A percentile compares a stretch with the other conserved stretches of the same genome.
Conservation (phyloP, 2,329 filamentous ascomycete genomes). For the Fonsecaea erecta region DNA sequence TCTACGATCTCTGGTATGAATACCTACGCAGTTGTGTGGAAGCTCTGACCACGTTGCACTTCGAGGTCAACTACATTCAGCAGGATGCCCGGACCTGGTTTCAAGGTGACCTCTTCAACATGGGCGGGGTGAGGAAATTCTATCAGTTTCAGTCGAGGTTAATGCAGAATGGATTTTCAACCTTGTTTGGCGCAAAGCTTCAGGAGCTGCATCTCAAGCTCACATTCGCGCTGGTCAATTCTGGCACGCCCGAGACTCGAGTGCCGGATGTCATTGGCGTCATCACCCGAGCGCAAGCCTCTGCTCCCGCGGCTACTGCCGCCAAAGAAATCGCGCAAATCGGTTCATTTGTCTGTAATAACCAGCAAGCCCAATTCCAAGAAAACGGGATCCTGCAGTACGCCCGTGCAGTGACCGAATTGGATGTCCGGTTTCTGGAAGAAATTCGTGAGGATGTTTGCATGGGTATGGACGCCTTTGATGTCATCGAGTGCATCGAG, state of each 20-base stretch:
- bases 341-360: slow-evolving; percentile 25
- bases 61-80: slow-evolving; percentile 28
- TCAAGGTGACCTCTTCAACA: slow-evolving; percentile 24
- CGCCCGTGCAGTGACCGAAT: slow-evolving; percentile 24
- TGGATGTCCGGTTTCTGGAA: slow-evolving; percentile 28
- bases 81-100: slow-evolving; percentile 26
- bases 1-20: slow-evolving; percentile 28
- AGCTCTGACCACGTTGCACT: slow-evolving; percentile 24
- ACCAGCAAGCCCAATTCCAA: slow-evolving; percentile 26
- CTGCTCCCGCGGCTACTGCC: slow-evolving; percentile 12
- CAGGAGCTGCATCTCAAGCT: slow-evolving; percentile 27
- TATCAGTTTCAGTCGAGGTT: slow-evolving; percentile 26
- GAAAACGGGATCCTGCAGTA: slow-evolving; percentile 24
- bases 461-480: slow-evolving; percentile 60
- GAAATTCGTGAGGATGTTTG: slow-evolving; percentile 23
- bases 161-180: slow-evolving; percentile 27
- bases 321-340: slow-evolving; percentile 27
- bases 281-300: slow-evolving; percentile 24
- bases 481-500: slow-evolving; percentile 52
- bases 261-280: slow-evolving; percentile 28
- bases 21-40: slow-evolving; percentile 28
- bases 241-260: slow-evolving; percentile 17
- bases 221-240: slow-evolving; percentile 25
- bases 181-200: slow-evolving; percentile 24
- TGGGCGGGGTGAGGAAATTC: slow-evolving; percentile 26